Conservation (phyloP, 2,329 filamentous ascomycete species). For the Monosporascus sp. region DNA sequence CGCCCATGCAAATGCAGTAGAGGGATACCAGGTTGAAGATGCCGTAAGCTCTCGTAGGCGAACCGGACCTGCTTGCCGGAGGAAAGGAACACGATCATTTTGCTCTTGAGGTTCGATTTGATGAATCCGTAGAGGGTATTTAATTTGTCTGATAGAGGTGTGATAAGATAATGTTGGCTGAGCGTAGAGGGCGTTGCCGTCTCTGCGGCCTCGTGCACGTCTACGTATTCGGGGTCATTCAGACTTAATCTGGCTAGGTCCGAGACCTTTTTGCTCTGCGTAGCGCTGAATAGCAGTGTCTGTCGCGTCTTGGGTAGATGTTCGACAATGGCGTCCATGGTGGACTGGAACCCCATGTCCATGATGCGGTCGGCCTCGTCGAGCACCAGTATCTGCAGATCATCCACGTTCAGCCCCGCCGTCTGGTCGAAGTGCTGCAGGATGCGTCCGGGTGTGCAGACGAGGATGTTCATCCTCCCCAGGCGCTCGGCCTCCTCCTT, state of each 20-base stretch:
- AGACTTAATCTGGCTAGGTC: conserved; percentile 86
- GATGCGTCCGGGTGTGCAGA: conserved; percentile 92
- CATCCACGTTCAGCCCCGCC: conserved; percentile 80
- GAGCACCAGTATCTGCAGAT: conserved; percentile 85
- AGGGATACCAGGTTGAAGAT: conserved; percentile 89
- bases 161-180: conserved; percentile 87
- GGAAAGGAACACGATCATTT: conserved; percentile 92
- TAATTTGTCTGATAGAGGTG: conserved; percentile 80
- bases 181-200: conserved; percentile 77
- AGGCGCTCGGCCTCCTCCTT: conserved; percentile 82
- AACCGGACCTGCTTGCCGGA: conserved; percentile 96
- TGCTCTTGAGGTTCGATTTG: conserved; percentile 82
- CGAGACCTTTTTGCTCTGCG: conserved; percentile 89
- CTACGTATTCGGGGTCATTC: conserved; percentile 87
- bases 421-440: conserved; percentile 95
- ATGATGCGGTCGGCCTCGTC: conserved; percentile 96
- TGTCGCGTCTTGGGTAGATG: conserved; percentile 82
- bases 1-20: conserved; percentile 88
- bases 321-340: conserved; percentile 87
- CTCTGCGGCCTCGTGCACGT: conserved; percentile 78
- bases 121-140: conserved; percentile 93
- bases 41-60: conserved; percentile 86
- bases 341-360: conserved; percentile 92
- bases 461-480: conserved; percentile 90
- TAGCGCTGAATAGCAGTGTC: conserved; percentile 92